Base-by-base conservation (phyloP, 2,329 filamentous ascomycete genomes). In the Aspergillus unguis region DNA sequence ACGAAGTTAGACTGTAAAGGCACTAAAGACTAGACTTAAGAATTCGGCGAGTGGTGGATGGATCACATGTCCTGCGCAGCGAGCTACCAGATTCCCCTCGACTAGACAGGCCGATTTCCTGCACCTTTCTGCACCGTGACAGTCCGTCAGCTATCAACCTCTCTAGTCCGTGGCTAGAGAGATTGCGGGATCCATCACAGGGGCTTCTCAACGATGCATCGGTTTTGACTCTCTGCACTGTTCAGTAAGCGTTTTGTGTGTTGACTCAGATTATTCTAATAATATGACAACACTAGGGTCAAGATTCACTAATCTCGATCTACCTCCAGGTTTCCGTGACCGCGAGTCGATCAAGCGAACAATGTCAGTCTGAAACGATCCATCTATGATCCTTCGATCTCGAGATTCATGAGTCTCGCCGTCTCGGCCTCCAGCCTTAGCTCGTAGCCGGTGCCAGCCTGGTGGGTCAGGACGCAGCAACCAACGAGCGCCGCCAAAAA, bases 381-480 rank as follows among this genome's bases (percentile, higher is more conserved):
- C 46, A 44, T 44, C 29, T 26, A 44, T 50, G 38, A 50, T 50
- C 40, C 47, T 37, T 26, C 9, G 42, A 44, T 44, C 42, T 44
- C 42, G n/a, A 32, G 42, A 8, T 26, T 25, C 28, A 32, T 44
- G 10, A 31, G 7, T 9, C 38, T 10, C 2, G 5, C 8, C 17
- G 17, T 25, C 38, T 43, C 25, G 31, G 29, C n/a, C 38, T 33
- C 31, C 26, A 44, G 38, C 27, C 8, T 17, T 10, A 32, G 31
- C 31, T 10, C 10, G 31, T 6, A 32, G 31, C 31, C 31, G 10
- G 31, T 17, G 17, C 17, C 17, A 17, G 31, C 31, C 10, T 32
- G 26, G 52, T 46, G 50, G 42, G 36, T 53, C 56, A 55, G 50
- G 52, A 56, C 52, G 48, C 48, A 56, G 53, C 42, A 44, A 48